phyloP scores from a whole-genome alignment of 2,329 filamentous ascomycete species.

The Exophiala alcalophila region DNA sequence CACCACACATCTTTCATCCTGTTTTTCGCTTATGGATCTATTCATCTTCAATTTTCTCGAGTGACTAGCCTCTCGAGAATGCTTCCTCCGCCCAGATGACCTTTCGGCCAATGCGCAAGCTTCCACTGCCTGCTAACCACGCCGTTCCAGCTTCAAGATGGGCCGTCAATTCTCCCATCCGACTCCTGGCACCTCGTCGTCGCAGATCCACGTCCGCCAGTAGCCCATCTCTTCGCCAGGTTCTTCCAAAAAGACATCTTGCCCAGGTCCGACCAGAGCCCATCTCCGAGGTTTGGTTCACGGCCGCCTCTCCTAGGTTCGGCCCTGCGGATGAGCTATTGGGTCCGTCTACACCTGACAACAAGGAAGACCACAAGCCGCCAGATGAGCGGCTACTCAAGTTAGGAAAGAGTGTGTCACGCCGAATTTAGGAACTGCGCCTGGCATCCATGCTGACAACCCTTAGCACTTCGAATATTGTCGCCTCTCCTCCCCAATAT shows the following conservation, averaged over 20 bases:
- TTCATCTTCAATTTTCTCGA: slow-evolving; percentile 1
- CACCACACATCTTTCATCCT: not conserved
- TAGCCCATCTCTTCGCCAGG: slow-evolving; percentile 10
- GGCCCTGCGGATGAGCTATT: slow-evolving; percentile 30
- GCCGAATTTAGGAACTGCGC: not conserved
- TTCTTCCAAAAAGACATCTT: slow-evolving; percentile 32
- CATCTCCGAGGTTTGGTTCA: slow-evolving; percentile 38
- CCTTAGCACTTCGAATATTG: slow-evolving; percentile 56
- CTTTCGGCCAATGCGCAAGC: slow-evolving; percentile 27
- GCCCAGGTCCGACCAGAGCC: slow-evolving; percentile 40
- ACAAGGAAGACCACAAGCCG: slow-evolving; percentile 42
- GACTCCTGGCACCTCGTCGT: slow-evolving; percentile 5
- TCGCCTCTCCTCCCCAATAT: slow-evolving; percentile 62
- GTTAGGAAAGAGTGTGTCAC: slow-evolving; percentile 56
- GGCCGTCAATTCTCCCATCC: slow-evolving; percentile 2
- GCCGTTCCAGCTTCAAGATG: slow-evolving; percentile 10
- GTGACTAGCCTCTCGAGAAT: slow-evolving; percentile 14
- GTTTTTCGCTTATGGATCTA: not conserved
- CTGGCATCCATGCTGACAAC: slow-evolving; percentile 12
- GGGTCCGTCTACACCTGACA: slow-evolving; percentile 15
- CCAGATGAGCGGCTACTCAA: slow-evolving; percentile 60
- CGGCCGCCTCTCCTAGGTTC: slow-evolving; percentile 28
- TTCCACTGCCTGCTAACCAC: slow-evolving; percentile 11
- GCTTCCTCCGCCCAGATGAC: slow-evolving; percentile 26
- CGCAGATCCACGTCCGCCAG: slow-evolving; percentile 18